These are phyloP conservation scores for Fusarium sp. DNA, from an alignment of 2,329 filamentous ascomycete species.

Conservation along the genomic window DNA sequence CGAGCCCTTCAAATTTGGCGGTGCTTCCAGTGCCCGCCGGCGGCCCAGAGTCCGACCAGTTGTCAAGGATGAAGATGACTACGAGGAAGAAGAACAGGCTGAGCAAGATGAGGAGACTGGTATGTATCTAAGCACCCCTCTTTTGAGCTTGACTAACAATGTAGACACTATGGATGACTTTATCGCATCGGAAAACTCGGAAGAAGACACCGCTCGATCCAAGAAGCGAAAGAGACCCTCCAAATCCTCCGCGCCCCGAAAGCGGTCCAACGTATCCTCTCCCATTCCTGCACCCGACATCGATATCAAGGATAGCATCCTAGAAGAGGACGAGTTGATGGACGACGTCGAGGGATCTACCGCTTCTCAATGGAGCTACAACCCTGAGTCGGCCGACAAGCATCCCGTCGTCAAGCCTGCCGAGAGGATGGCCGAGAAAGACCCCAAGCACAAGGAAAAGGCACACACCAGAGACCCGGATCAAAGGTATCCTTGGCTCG, in stretches of 20 bases:
- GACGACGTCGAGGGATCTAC: slow-evolving; percentile 73
- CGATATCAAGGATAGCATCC: slow-evolving; percentile 55
- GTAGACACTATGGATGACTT: slow-evolving; percentile 84
- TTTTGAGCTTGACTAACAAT: neutral
- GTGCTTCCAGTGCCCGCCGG: slow-evolving; percentile 53
- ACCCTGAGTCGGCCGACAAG: slow-evolving; percentile 59
- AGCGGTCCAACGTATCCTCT: slow-evolving; percentile 68
- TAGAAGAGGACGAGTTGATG: slow-evolving; percentile 65
- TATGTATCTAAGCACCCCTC: slow-evolving; percentile 44
- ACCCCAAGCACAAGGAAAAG: slow-evolving; percentile 66
- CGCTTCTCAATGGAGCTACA: slow-evolving; percentile 81
- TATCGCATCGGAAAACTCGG: slow-evolving; percentile 86
- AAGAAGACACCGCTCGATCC: slow-evolving; percentile 66
- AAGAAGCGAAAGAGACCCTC: slow-evolving; percentile 81
- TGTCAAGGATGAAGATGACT: slow-evolving; percentile 75
- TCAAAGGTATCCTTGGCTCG: slow-evolving; percentile 89
- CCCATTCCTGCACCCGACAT: slow-evolving; percentile 30
- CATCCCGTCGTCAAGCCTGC: slow-evolving; percentile 51
- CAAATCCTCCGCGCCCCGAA: slow-evolving; percentile 65
- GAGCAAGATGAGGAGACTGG: slow-evolving; percentile 71
- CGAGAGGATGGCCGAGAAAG: slow-evolving; percentile 42
- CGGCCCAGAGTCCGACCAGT: slow-evolving; percentile 65
- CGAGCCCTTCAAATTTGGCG: slow-evolving; percentile 70
- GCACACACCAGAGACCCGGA: slow-evolving; percentile 86
- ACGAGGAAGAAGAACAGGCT: slow-evolving; percentile 76